Evolutionary conservation across 768 basidiomycete species (phyloP).

Genomic region (Daedalea quercina): DNA sequence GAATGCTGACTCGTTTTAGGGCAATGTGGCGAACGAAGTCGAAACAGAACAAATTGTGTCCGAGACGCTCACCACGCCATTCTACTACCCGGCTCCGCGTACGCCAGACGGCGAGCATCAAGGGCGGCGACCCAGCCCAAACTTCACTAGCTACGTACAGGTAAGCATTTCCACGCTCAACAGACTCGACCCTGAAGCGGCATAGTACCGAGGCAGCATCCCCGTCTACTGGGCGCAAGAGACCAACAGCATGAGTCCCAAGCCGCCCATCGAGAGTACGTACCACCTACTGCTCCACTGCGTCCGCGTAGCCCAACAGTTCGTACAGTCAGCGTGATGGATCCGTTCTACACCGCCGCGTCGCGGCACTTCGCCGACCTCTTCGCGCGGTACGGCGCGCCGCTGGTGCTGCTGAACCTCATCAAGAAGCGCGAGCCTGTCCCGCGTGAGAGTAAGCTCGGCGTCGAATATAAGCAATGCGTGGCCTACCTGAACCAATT

Average conservation of each 20-base stretch:
- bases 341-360: conserved; percentile 92
- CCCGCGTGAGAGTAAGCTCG: conserved; percentile 82
- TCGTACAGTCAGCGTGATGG: conserved; percentile 75
- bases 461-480: conserved; percentile 89
- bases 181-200: neutral
- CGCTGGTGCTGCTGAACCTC: conserved; percentile 86
- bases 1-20: conserved; percentile 37
- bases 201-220: conserved; percentile 87
- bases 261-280: conserved; percentile 94
- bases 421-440: conserved; percentile 81
- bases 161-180: conserved; percentile 27
- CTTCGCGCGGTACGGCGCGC: conserved; percentile 82
- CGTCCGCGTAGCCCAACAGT: too few species aligned
- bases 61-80: conserved; percentile 83
- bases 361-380: conserved; percentile 91
- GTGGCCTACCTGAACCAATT: conserved; percentile 94
- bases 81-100: conserved; percentile 61
- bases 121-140: conserved; percentile 58
- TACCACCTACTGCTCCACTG: too few species aligned
- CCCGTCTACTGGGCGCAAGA: conserved; percentile 98
- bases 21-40: conserved; percentile 97
- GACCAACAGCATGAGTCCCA: conserved; percentile 79
- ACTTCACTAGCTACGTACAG: conserved; percentile 95
- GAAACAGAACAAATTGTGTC: conserved; percentile 98
- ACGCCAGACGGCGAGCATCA: conserved; percentile 25